Conservation (phyloP, 1,284 basidiomycete genomes). For the Gymnopus androsaceus region DNA sequence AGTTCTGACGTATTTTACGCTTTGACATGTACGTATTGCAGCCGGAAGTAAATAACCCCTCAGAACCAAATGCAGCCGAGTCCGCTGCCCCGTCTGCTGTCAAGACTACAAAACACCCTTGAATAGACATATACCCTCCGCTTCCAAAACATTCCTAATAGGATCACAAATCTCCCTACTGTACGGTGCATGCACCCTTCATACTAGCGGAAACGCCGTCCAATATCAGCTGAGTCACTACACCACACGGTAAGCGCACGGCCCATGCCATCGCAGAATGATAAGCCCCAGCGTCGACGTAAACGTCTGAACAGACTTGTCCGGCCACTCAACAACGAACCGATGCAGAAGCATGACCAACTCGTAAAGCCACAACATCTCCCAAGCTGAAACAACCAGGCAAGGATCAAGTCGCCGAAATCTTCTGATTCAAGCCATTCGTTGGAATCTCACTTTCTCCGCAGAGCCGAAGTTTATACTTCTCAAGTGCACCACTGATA, state of each 20-base stretch:
- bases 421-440: too few species aligned
- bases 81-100: too few species aligned
- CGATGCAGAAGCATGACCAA: conserved; percentile 98
- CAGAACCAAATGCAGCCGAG: too few species aligned
- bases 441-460: too few species aligned
- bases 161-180: conserved; percentile 85
- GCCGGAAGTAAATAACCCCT: too few species aligned
- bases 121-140: conserved; percentile 80
- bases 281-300: conserved; percentile 90
- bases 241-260: conserved; percentile 93
- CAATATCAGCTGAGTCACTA: conserved; percentile 84
- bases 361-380: too few species aligned
- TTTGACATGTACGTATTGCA: too few species aligned
- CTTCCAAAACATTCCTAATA: conserved; percentile 76
- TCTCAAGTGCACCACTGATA: too few species aligned
- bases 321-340: conserved; percentile 85
- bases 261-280: conserved; percentile 93
- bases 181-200: conserved; percentile 90
- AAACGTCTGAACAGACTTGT: conserved; percentile 82
- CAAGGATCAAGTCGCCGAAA: too few species aligned
- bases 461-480: too few species aligned
- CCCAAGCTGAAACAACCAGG: too few species aligned
- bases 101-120: conserved; percentile 74
- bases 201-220: conserved; percentile 76
- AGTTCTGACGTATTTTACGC: too few species aligned